A percentile compares a stretch with the other conserved stretches of the same genome.
Evolutionary conservation across 2,329 filamentous ascomycete species (phyloP).

Genomic region (Hymenoscyphus fraxineus): DNA sequence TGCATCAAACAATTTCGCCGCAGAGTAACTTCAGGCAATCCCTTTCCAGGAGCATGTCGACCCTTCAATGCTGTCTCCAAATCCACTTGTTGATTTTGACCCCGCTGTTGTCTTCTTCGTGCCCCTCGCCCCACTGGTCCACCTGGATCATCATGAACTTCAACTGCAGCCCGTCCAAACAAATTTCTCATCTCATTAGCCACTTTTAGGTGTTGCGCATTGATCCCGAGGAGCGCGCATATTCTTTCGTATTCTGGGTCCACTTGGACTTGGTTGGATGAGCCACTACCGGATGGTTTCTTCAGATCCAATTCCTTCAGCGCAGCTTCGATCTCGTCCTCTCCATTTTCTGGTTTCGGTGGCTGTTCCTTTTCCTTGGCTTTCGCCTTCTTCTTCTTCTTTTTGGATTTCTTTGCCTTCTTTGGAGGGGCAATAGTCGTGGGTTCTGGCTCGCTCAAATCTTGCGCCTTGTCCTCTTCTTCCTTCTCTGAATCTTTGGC

Average conservation of each 20-base stretch:
- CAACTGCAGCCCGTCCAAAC: conserved; percentile 61
- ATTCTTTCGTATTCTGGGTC: conserved; percentile 43
- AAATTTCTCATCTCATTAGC: conserved; percentile 85
- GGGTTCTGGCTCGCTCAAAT: conserved; percentile 35
- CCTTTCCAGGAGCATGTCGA: conserved; percentile 49
- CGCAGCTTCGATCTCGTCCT: conserved; percentile 66
- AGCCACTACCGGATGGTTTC: conserved; percentile 14
- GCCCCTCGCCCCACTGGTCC: conserved; percentile 37
- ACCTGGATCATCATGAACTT: conserved; percentile 49
- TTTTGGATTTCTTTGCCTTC: conserved; percentile 59
- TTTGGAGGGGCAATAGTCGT: conserved; percentile 33
- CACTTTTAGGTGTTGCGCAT: conserved; percentile 74
- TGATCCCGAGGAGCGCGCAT: conserved; percentile 55
- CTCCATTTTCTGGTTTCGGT: conserved; percentile 29
- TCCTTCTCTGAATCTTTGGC: conserved; percentile 18
- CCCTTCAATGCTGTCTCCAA: conserved; percentile 36
- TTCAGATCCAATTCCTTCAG: conserved; percentile 55
- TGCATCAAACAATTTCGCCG: conserved; percentile 66
- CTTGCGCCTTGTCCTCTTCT: conserved; percentile 33
- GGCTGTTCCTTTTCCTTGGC: conserved; percentile 34
- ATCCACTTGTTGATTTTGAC: conserved; percentile 41
- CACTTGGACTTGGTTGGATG: conserved; percentile 18
- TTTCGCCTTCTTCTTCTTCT: conserved; percentile 49
- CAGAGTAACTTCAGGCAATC: conserved; percentile 54
- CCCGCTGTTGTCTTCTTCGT: conserved; percentile 36